Evolutionary conservation across 2,329 filamentous ascomycete genomes (phyloP).

Genomic region (Hymenoscyphus albidus): DNA sequence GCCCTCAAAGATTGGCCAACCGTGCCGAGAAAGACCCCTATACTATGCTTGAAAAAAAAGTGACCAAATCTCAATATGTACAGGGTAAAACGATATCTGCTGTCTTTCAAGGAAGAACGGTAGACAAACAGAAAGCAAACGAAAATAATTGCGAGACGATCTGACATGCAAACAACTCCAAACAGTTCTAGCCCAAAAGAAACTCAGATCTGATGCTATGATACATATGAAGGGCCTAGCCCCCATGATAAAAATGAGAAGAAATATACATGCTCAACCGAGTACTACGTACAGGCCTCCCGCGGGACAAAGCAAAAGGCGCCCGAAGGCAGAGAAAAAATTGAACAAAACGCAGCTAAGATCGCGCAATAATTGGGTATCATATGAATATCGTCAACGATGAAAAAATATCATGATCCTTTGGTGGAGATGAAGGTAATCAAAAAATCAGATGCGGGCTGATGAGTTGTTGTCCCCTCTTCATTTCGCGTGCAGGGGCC

Average conservation of each 20-base stretch:
- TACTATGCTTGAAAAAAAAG: not conserved
- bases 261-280: not conserved
- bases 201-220: not conserved
- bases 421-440: conserved; percentile 12
- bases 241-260: not conserved
- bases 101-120: not conserved
- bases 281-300: not conserved
- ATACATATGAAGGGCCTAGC: conserved; percentile 1
- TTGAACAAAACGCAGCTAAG: conserved; percentile 8
- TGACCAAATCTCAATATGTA: not conserved
- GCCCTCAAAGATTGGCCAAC: not conserved
- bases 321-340: not conserved
- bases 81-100: conserved; percentile 1
- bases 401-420: conserved; percentile 11
- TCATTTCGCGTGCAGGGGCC: conserved; percentile 19
- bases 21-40: conserved; percentile 1
- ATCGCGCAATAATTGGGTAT: conserved; percentile 25
- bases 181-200: not conserved
- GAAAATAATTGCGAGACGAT: not conserved
- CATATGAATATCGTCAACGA: conserved; percentile 22
- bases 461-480: conserved; percentile 18
- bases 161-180: not conserved
- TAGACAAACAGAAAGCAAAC: not conserved
- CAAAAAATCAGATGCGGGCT: conserved; percentile 13
- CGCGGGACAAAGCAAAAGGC: not conserved